Evolutionary conservation across 495 filamentous ascomycete species (phyloP), one percentile per base, ranked within the genome.

Genomic region (Pseudoneurospora amorphoporcata): DNA sequence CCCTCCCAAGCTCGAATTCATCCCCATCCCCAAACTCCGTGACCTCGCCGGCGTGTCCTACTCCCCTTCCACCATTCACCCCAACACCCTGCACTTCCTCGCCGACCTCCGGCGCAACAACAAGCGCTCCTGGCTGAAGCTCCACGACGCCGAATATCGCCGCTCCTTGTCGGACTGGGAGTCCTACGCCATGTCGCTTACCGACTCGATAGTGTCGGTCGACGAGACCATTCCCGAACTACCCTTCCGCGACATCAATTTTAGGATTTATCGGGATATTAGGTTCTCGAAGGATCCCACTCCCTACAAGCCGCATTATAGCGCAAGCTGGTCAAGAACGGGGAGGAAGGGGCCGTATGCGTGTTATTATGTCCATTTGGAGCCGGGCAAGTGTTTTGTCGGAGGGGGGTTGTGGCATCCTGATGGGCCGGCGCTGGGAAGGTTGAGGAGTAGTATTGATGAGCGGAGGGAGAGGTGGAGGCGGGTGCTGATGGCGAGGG

Each of bases 281-380:
- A 84, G 92, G 23, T 95, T 94, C 78, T 90, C 83, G 78, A 88
- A 91, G 32, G 90, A 96, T 75, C 91, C 87, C 40, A 94, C 92
- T 2, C 93, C 93, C 1, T 97, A 97, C 80, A 97, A 95, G 88
- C 87, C 91, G 41, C 89, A 93, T 81, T 95, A 92, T 82, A 91
- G 91, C 6, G 93, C 91, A 40, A 92, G 92, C 65, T 97, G 92
- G 91, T 94, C 91, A 68, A 88, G 92, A 16, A 96, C 93, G 2
- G 93, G 94, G 29, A 86, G 91, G 68, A 95, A 96, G 77, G 92
- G 94, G 9, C 90, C 92, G 41, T 95, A 95, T 78, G 92, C 92
- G 16, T 90, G 88, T 71, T 96, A 97, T 79, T 95, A 95, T 82
- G 72, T 85, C 4, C 84, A 85, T 75, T 47, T 79, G 38, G 84